Conservation (phyloP, 2,329 filamentous ascomycete genomes). For the Venturia pyrina region DNA sequence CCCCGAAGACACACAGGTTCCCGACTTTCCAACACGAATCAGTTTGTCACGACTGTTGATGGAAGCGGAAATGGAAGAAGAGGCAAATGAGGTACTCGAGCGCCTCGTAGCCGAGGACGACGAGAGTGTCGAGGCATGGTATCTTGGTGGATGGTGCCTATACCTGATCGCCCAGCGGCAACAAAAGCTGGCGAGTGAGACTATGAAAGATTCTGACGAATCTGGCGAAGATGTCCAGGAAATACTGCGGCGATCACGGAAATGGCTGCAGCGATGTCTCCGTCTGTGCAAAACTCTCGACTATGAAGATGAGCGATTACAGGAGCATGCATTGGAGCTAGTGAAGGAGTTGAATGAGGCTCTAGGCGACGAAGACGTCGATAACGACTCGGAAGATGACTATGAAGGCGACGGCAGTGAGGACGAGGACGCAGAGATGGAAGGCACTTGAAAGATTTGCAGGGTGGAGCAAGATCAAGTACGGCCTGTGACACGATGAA, state of each 20-base stretch:
- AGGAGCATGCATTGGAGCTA: conserved; percentile 65
- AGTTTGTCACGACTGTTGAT: conserved; percentile 77
- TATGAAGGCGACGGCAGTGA: conserved; percentile 22
- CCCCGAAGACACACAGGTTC: conserved; percentile 60
- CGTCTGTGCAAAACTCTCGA: conserved; percentile 68
- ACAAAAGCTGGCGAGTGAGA: conserved; percentile 29
- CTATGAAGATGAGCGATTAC: conserved; percentile 75
- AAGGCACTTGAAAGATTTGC: not conserved
- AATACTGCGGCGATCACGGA: conserved; percentile 62
- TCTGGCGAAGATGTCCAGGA: conserved; percentile 35
- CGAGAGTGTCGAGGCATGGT: conserved; percentile 91
- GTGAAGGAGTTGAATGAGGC: conserved; percentile 38
- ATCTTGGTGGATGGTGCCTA: conserved; percentile 88
- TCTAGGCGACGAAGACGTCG: conserved; percentile 32
- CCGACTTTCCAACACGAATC: conserved; percentile 78
- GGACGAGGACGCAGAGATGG: conserved; percentile 21
- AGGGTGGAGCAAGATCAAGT: not conserved
- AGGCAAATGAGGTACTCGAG: conserved; percentile 77
- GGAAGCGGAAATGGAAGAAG: conserved; percentile 77
- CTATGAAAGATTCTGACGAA: conserved; percentile 3
- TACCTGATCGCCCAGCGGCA: conserved; percentile 67
- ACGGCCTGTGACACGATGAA: not conserved
- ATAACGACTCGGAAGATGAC: conserved; percentile 27
- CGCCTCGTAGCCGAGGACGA: conserved; percentile 82
- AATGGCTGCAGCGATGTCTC: conserved; percentile 74